Conservation (phyloP, 1,284 basidiomycete genomes). For the Irpex sp. region DNA sequence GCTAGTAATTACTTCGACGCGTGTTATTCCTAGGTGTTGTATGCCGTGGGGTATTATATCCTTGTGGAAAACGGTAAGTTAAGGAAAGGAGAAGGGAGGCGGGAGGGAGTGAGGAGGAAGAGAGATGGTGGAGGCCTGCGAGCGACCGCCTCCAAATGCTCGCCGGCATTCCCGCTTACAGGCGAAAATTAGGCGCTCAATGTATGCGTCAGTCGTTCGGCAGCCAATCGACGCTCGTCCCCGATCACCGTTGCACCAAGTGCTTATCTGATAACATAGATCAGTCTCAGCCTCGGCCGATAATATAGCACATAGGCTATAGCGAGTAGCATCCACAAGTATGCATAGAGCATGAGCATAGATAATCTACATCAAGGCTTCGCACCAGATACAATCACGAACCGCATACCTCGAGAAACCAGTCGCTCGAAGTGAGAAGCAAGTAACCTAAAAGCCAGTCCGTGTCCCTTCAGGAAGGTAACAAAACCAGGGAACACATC, state of each 20-base stretch:
- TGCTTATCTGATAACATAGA: neutral
- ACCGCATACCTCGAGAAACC: slow-evolving; percentile 43
- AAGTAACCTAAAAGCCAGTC: slow-evolving; percentile 43
- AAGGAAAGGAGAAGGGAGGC: neutral
- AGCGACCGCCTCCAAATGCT: neutral
- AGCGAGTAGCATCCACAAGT: no score
- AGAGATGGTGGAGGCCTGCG: neutral
- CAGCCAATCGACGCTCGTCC: neutral
- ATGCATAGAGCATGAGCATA: neutral
- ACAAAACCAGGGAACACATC: slow-evolving; percentile 62
- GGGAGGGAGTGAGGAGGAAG: neutral
- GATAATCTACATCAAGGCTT: slow-evolving; percentile 13
- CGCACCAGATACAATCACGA: slow-evolving; percentile 50
- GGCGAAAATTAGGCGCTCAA: neutral
- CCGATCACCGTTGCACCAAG: neutral
- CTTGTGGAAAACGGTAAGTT: neutral
- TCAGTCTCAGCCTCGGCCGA: neutral
- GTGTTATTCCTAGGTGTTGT: neutral
- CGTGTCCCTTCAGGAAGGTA: slow-evolving; percentile 41
- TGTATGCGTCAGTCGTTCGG: neutral
- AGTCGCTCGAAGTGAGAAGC: slow-evolving; percentile 38
- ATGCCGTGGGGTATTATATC: neutral
- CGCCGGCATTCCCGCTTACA: neutral
- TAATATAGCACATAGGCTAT: no score
- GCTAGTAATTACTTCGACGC: neutral